A percentile compares a stretch with the other conserved stretches of the same genome.
Evolutionary conservation across 345 rosid genomes (phyloP).

Genomic region (Salix caprea): DNA sequence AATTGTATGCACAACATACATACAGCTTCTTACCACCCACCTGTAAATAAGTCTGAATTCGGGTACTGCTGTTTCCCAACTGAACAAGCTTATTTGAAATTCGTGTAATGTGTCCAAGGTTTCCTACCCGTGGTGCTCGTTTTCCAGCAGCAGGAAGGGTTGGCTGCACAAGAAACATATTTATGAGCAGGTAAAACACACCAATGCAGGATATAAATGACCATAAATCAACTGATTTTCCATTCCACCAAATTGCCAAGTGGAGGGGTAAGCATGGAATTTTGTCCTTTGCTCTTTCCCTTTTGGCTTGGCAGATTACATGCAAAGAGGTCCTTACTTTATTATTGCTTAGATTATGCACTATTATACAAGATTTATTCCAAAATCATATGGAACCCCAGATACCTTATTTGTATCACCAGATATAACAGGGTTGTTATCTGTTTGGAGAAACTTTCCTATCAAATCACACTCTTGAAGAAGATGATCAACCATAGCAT

Average conservation of each 20-base stretch:
- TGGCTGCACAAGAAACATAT: constrained; percentile 46
- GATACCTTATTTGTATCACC: constrained; percentile 49
- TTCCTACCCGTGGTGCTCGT: constrained; percentile 71
- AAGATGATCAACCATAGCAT: constrained; percentile 59
- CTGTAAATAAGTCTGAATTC: constrained; percentile 64
- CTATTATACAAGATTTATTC: background rate
- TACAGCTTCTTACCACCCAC: constrained; percentile 34
- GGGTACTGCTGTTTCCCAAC: constrained; percentile 53
- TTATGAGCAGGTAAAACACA: background rate
- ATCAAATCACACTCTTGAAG: constrained; percentile 77
- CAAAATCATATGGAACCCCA: background rate
- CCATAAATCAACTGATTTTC: background rate
- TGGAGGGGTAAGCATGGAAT: background rate
- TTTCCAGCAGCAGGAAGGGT: constrained; percentile 70
- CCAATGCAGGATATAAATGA: background rate
- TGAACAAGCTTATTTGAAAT: constrained; percentile 80
- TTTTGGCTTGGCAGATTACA: background rate
- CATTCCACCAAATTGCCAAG: background rate
- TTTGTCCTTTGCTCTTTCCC: background rate
- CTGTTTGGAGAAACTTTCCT: constrained; percentile 67
- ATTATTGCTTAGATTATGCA: background rate
- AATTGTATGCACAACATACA: background rate
- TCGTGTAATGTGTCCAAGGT: constrained; percentile 84
- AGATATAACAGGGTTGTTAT: constrained; percentile 58
- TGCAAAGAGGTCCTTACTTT: background rate